phyloP scores from a whole-genome alignment of 805 yeast genomes.

The Metschnikowia bowlesiae region DNA sequence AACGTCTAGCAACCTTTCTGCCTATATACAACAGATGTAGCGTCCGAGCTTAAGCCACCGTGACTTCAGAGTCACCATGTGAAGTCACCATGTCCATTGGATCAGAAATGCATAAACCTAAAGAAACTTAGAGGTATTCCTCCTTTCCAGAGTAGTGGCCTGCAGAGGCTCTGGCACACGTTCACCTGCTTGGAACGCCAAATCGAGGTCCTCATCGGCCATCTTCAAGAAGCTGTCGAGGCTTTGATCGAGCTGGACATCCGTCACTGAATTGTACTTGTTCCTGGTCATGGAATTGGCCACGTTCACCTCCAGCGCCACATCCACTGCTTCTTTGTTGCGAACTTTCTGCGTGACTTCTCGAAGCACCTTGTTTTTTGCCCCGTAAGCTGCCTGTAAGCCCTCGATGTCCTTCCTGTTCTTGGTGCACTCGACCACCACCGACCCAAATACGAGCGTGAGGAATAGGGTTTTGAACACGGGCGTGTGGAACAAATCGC shows the following conservation, averaged over 20 bases:
- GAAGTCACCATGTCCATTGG: not conserved
- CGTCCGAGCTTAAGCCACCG: no score
- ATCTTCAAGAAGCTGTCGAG: slow-evolving; percentile 32
- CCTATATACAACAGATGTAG: no score
- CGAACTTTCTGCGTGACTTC: slow-evolving; percentile 29
- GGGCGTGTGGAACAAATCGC: slow-evolving; percentile 31
- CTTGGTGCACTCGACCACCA: slow-evolving; percentile 45
- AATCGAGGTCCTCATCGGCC: slow-evolving; percentile 21
- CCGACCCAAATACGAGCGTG: slow-evolving; percentile 39
- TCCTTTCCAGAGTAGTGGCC: not conserved
- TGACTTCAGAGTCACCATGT: no score
- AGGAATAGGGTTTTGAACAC: slow-evolving; percentile 35
- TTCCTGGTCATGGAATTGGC: slow-evolving; percentile 42
- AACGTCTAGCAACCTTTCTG: no score
- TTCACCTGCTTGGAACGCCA: not conserved
- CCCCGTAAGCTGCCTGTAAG: slow-evolving; percentile 34
- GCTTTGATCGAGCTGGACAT: slow-evolving; percentile 37
- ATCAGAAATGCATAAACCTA: not conserved
- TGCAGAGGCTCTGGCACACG: not conserved
- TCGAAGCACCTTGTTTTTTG: slow-evolving; percentile 30
- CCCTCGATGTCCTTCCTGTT: slow-evolving; percentile 42
- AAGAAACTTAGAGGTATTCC: slow-evolving; percentile 1
- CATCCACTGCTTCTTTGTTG: slow-evolving; percentile 37
- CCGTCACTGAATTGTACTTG: slow-evolving; percentile 29
- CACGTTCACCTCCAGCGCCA: slow-evolving; percentile 36